Base-by-base conservation (phyloP, 129 eudicot genomes). In the Saussurea involucrata region DNA sequence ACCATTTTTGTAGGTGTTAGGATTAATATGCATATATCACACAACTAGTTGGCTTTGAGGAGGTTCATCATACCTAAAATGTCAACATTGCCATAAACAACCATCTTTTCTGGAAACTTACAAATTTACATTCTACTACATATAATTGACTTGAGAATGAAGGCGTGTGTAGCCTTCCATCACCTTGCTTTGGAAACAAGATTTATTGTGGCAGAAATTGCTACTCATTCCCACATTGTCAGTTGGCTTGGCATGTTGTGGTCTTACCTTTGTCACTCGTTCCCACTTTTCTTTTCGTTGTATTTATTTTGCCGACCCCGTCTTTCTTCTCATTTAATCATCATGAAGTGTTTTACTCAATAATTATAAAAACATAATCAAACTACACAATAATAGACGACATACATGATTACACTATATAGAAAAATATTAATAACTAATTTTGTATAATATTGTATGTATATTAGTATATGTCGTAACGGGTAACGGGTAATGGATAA, bases 41-140 rank as follows among this genome's bases (percentile, higher is more conserved):
- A 32, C 80, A 29, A 28, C 66, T 21, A 32, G 67, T 57, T 46
- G 80, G 73, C 37, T 53, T 27, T 64, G 28, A 66, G 61, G 25
- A 68, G 68, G 24, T 32, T 77, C 21, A 17, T 28, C 10, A 67
- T 68, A 33, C 78, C 78, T 24, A 61, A 24, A 63, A 12, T 12
- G 24, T 37, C 63, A 75, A 33, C 75, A 34, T 68, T 17, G 11
- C 40, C 68, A 68, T 21, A 32, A 68, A 68, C 74, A 68, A 33
- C 40, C n/a, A 76, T 22, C 24, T 20, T 18, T 17, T 27, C 66
- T 40, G 58, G 76, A 8, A 72, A 55, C 8, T 53, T 72, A 72
- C 46, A 28, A 72, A 18, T 18, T n/a, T 53, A 55, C 66, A 53
- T 53, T 72, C 24, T 72, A 29, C 44, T 55, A 27, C 25, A 27